Evolutionary conservation across 176 grass and related monocot species (phyloP).

Genomic region (Saccharum officinarum): DNA sequence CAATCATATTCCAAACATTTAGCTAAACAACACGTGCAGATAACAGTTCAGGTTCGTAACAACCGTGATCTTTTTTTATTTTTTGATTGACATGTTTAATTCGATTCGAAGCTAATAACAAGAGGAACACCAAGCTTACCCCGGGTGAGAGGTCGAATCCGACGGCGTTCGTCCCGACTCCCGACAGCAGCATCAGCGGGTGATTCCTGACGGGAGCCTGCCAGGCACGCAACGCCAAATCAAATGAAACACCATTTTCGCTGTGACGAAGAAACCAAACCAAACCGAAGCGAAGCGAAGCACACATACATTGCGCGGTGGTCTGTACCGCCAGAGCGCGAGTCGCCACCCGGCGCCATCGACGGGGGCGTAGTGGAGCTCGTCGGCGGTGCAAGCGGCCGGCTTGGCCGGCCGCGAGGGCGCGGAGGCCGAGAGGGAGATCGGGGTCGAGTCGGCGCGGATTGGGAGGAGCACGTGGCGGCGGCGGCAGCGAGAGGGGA

Average conservation of each 20-base stretch:
- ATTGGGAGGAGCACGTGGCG: background rate
- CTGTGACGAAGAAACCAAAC: background rate
- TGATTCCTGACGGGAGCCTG: slow-evolving; percentile 78
- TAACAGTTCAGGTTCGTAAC: background rate
- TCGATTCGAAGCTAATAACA: slow-evolving; percentile 1
- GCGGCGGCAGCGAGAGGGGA: background rate
- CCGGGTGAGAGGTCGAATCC: slow-evolving; percentile 87
- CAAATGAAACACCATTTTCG: slow-evolving; percentile 12
- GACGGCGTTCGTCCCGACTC: slow-evolving; percentile 81
- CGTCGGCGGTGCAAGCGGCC: slow-evolving; percentile 69
- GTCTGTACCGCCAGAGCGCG: slow-evolving; percentile 77
- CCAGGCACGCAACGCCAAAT: background rate
- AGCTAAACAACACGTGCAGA: background rate
- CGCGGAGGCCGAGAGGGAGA: slow-evolving; percentile 27
- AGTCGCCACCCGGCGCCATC: slow-evolving; percentile 64
- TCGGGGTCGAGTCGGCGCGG: slow-evolving; percentile 28
- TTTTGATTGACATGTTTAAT: background rate
- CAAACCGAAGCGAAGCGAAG: background rate
- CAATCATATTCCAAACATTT: background rate
- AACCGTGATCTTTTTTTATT: background rate
- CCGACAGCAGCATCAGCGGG: slow-evolving; percentile 82
- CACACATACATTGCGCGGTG: slow-evolving; percentile 44
- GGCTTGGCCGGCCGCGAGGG: slow-evolving; percentile 49
- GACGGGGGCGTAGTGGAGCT: slow-evolving; percentile 76
- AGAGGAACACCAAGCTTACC: slow-evolving; percentile 41